Percentiles rank a stretch among this genome's conserved stretches.
Evolutionary conservation across 257 asterid genomes (phyloP).

Genomic region (Primulina eburnea): DNA sequence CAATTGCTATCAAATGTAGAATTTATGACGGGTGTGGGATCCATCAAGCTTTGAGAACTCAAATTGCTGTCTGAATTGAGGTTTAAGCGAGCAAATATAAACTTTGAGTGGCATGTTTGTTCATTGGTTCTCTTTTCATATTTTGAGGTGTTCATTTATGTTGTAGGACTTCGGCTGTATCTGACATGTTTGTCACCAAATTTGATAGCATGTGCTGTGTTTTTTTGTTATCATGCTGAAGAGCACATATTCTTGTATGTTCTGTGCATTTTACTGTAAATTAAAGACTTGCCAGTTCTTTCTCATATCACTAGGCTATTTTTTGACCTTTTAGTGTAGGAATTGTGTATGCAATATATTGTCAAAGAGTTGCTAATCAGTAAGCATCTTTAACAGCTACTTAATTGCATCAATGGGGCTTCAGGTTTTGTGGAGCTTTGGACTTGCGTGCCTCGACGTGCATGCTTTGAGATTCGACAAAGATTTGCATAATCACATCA

Average conservation of each 20-base stretch:
- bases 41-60: neutral
- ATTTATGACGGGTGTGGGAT: neutral
- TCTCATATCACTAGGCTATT: neutral
- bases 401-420: conserved; percentile 96
- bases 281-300: no score
- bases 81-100: neutral
- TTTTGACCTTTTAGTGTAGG: neutral
- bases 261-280: neutral
- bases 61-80: neutral
- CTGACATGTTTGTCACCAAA: neutral
- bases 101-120: neutral
- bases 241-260: neutral
- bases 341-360: neutral
- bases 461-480: conserved; percentile 81
- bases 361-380: conserved; percentile 24
- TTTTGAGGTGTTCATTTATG: neutral
- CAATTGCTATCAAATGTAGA: neutral
- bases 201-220: neutral
- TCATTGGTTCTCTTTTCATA: neutral
- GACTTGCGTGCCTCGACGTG: conserved; percentile 75
- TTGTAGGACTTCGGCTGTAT: no score
- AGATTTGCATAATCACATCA: conserved; percentile 65
- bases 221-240: neutral
- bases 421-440: conserved; percentile 88
- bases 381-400: conserved; percentile 53